Conservation (phyloP, 2,329 filamentous ascomycete species). For the Teratosphaeria gauchensis region DNA sequence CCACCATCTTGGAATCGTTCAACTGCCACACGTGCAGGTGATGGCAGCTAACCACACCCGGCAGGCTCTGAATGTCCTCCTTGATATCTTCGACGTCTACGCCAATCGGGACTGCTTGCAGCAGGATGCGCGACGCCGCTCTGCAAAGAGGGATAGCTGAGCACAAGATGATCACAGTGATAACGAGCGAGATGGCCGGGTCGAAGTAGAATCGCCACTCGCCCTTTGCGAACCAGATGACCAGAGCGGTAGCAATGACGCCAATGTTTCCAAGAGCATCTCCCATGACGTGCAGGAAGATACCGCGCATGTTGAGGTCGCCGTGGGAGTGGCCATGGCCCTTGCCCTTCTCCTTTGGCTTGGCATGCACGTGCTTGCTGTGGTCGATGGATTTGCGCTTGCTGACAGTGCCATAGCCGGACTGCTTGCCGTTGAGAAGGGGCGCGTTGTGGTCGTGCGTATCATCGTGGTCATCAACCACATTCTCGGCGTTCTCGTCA, state of each 20-base stretch:
- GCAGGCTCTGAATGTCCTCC: constrained; percentile 76
- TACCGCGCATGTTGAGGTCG: constrained; percentile 88
- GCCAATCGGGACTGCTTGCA: constrained; percentile 87
- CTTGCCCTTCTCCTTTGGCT: constrained; percentile 52
- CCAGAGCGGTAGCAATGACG: constrained; percentile 69
- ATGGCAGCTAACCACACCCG: constrained; percentile 82
- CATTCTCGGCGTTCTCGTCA: constrained; percentile 37
- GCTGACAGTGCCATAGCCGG: constrained; percentile 19
- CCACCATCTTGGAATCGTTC: constrained; percentile 87
- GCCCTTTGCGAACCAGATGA: constrained; percentile 86
- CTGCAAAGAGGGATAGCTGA: constrained; percentile 71
- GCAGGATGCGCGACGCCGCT: constrained; percentile 74
- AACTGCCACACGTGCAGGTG: constrained; percentile 98
- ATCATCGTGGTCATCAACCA: constrained; percentile 23
- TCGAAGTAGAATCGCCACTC: constrained; percentile 79
- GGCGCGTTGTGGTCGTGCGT: constrained; percentile 20
- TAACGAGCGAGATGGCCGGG: constrained; percentile 84
- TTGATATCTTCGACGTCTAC: constrained; percentile 84
- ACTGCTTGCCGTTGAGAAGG: constrained; percentile 26
- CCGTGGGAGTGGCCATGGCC: constrained; percentile 61
- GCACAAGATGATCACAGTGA: constrained; percentile 66
- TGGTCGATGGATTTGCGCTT: constrained; percentile 27
- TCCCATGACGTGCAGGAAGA: constrained; percentile 62
- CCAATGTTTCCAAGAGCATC: constrained; percentile 81
- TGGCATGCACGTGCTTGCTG: constrained; percentile 64